Evolutionary conservation across 495 filamentous ascomycete species (phyloP).

Genomic region (Daldinia bambusicola): DNA sequence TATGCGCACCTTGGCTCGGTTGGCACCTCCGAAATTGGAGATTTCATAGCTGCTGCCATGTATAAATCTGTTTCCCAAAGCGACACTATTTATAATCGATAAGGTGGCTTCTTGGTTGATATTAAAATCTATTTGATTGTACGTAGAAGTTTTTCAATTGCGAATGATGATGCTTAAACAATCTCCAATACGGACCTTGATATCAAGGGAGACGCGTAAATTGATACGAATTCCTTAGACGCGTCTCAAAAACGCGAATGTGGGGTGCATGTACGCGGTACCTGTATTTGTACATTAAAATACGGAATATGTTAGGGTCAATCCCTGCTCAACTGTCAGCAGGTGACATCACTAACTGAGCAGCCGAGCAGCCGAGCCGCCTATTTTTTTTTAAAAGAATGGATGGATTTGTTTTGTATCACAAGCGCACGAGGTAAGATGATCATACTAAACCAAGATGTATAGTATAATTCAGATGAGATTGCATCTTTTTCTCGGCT

Average conservation of each 20-base stretch:
- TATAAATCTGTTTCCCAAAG: not conserved
- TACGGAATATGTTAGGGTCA: too few species aligned
- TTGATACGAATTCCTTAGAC: constrained; percentile 26
- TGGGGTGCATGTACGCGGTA: constrained; percentile 23
- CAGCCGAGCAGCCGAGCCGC: constrained; percentile 26
- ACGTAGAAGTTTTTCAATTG: not conserved
- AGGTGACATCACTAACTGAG: constrained; percentile 9
- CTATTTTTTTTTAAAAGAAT: not conserved
- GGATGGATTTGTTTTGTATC: not conserved
- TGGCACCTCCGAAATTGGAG: not conserved
- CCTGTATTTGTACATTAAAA: not conserved
- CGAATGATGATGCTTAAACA: not conserved
- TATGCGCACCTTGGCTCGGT: constrained; percentile 23
- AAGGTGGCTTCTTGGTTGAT: not conserved
- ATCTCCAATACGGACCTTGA: not conserved
- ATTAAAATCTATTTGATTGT: not conserved
- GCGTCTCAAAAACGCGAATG: constrained; percentile 42
- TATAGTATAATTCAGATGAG: not conserved
- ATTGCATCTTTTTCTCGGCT: constrained; percentile 3
- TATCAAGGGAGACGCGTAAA: constrained; percentile 40
- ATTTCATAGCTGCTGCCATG: constrained; percentile 12
- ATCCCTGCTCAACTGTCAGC: not conserved
- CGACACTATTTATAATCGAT: not conserved
- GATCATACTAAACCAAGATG: not conserved
- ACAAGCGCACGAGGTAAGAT: not conserved